Conservation (phyloP, 2,329 filamentous ascomycete genomes). For the Cladophialophora exuberans region DNA sequence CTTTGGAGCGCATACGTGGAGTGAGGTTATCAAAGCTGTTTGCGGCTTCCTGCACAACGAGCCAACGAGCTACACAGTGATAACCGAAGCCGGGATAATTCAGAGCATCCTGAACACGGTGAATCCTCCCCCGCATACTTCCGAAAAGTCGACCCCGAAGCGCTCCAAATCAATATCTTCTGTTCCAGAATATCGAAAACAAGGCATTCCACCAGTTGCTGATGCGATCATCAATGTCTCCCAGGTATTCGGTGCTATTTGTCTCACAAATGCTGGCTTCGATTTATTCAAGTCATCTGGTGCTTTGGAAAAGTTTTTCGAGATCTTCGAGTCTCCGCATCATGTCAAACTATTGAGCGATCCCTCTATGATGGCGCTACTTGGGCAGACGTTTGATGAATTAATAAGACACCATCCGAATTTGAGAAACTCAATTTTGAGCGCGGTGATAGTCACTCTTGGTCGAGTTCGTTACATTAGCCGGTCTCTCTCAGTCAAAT, state of each 20-base stretch:
- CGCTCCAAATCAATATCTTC: slow-evolving; percentile 38
- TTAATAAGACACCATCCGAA: slow-evolving; percentile 89
- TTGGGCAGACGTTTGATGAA: slow-evolving; percentile 90
- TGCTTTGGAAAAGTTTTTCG: slow-evolving; percentile 84
- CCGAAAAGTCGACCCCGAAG: slow-evolving; percentile 44
- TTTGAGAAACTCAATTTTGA: slow-evolving; percentile 77
- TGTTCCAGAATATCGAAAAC: slow-evolving; percentile 50
- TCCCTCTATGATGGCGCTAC: slow-evolving; percentile 68
- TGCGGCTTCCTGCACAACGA: slow-evolving; percentile 99
- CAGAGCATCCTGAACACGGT: slow-evolving; percentile 82
- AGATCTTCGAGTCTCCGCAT: slow-evolving; percentile 91
- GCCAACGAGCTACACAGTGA: slow-evolving; percentile 93
- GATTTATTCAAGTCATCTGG: slow-evolving; percentile 81
- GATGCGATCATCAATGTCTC: slow-evolving; percentile 89
- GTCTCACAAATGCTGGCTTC: slow-evolving; percentile 83
- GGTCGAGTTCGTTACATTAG: slow-evolving; percentile 77
- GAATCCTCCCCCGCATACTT: slow-evolving; percentile 38
- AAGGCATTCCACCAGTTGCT: slow-evolving; percentile 79
- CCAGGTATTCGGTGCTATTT: slow-evolving; percentile 89
- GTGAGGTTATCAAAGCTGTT: slow-evolving; percentile 85
- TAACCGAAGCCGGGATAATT: slow-evolving; percentile 90
- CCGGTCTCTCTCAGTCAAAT: slow-evolving; percentile 67
- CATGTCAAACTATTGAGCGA: slow-evolving; percentile 89
- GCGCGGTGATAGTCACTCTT: slow-evolving; percentile 87
- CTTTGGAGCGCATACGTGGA: slow-evolving; percentile 95